phyloP scores from a whole-genome alignment of 805 yeast species.

The Saccharomyces paradoxus region DNA sequence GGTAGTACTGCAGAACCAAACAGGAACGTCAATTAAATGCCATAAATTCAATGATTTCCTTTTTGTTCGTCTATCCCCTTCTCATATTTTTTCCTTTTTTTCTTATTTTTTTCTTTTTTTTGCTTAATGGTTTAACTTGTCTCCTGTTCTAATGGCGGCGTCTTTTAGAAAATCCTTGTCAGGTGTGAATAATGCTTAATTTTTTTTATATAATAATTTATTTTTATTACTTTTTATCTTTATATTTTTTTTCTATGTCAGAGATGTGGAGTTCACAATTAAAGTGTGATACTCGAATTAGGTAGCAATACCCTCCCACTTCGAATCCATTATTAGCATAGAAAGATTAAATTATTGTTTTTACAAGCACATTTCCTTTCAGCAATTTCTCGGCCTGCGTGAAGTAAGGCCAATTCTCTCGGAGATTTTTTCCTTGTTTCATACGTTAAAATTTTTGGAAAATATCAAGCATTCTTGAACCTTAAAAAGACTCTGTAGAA shows the following conservation, averaged over 20 bases:
- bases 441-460: background rate
- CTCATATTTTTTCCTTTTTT: background rate
- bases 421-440: background rate
- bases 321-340: no score
- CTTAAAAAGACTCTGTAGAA: background rate
- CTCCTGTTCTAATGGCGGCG: background rate
- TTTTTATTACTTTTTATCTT: background rate
- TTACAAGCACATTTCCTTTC: no score
- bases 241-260: background rate
- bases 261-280: no score
- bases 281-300: no score
- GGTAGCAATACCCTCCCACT: no score
- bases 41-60: background rate
- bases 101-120: background rate
- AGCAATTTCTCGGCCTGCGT: no score
- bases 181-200: background rate
- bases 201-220: background rate
- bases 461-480: background rate
- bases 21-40: background rate
- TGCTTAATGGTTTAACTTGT: background rate
- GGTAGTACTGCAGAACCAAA: conserved; percentile 4
- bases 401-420: background rate
- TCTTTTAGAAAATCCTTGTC: background rate
- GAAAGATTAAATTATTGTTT: no score
- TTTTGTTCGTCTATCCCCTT: background rate